Conservation (phyloP, 768 basidiomycete species). For the Psilocybe tampanensis region DNA sequence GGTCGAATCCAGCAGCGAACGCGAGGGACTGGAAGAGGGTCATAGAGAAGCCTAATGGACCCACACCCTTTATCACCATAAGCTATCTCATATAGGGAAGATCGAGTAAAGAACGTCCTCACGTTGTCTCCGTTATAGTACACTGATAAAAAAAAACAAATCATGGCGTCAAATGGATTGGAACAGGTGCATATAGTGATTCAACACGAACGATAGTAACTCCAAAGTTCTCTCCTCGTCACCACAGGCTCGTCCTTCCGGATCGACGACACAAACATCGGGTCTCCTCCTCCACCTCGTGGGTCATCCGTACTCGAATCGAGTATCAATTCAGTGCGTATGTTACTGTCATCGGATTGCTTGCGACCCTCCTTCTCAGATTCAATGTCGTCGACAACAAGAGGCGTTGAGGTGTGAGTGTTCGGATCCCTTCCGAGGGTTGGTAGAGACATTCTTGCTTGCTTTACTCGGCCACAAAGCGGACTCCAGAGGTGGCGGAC, state of each 20-base stretch:
- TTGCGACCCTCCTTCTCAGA: constrained; percentile 1
- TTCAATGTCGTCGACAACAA: not conserved
- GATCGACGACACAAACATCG: constrained; percentile 40
- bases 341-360: not conserved
- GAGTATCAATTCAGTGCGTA: constrained; percentile 2
- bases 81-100: not conserved
- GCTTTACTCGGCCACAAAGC: too few species aligned
- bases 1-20: constrained; percentile 74
- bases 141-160: constrained; percentile 40
- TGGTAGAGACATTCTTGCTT: constrained; percentile 7
- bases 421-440: not conserved
- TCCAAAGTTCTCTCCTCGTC: constrained; percentile 76
- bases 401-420: not conserved
- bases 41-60: constrained; percentile 68
- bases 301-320: not conserved
- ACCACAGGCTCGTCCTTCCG: constrained; percentile 65
- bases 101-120: constrained; percentile 20
- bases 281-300: constrained; percentile 3
- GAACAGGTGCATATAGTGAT: not conserved
- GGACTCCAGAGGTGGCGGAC: not conserved
- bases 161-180: not conserved
- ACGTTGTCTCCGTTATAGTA: constrained; percentile 86
- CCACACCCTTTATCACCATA: constrained; percentile 54
- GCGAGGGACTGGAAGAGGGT: constrained; percentile 77
- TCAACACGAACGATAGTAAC: constrained; percentile 65